These are phyloP conservation scores for Castanea sativa DNA, from an alignment of 306 rosid genomes.

Conservation along the genomic window DNA sequence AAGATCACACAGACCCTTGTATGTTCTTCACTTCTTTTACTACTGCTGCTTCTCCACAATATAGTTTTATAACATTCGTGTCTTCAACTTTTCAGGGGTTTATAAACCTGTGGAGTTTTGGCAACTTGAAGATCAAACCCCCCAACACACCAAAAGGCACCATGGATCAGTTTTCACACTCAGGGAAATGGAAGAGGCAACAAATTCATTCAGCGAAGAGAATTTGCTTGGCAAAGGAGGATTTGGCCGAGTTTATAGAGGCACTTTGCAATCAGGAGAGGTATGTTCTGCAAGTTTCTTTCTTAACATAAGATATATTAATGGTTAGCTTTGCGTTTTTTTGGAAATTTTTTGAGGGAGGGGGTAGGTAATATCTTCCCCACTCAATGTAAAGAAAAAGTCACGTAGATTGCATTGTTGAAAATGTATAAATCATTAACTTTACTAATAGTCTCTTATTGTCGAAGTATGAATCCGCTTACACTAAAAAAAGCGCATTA, in stretches of 20 bases:
- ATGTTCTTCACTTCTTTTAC: conserved; percentile 20
- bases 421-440: too few species aligned
- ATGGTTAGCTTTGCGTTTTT: not conserved
- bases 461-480: too few species aligned
- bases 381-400: too few species aligned
- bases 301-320: conserved; percentile 3
- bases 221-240: conserved; percentile 95
- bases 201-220: conserved; percentile 77
- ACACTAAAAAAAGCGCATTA: too few species aligned
- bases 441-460: too few species aligned
- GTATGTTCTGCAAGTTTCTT: conserved; percentile 24
- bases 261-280: conserved; percentile 83
- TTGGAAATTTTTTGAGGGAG: too few species aligned
- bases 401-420: too few species aligned
- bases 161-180: conserved; percentile 85
- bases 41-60: not conserved
- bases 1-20: conserved; percentile 80
- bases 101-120: conserved; percentile 75
- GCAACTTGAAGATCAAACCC: conserved; percentile 74
- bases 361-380: too few species aligned
- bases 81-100: conserved; percentile 54
- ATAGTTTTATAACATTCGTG: conserved; percentile 1
- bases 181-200: conserved; percentile 93
- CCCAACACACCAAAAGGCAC: conserved; percentile 53
- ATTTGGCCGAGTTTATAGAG: conserved; percentile 81